A percentile compares a stretch with the other conserved stretches of the same genome.
These are phyloP conservation scores for Aurantiochytrium sp. DNA, from an alignment of 108 stramenopile genomes.

Conservation along the genomic window DNA sequence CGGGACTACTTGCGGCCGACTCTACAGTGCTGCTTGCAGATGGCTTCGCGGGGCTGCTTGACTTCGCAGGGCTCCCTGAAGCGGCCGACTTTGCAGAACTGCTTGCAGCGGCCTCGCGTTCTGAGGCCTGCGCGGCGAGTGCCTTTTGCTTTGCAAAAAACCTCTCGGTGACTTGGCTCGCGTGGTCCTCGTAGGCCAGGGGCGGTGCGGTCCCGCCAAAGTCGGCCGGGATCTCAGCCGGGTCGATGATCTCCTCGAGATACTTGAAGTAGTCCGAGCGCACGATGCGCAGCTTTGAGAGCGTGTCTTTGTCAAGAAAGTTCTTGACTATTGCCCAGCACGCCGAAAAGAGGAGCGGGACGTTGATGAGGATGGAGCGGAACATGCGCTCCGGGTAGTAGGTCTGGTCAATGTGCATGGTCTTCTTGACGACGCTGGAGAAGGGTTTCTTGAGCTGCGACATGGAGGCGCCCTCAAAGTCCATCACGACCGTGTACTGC, in stretches of 20 bases:
- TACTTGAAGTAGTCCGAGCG: conserved; percentile 11
- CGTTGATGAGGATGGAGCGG: conserved; percentile 1
- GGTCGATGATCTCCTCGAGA: neutral
- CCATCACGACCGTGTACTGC: conserved; percentile 4
- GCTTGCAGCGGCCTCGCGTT: too few species aligned
- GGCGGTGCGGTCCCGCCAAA: neutral
- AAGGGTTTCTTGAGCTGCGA: neutral
- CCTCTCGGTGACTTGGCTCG: neutral
- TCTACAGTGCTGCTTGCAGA: too few species aligned
- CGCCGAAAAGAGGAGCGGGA: neutral
- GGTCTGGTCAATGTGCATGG: conserved; percentile 22
- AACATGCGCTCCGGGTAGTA: conserved; percentile 17
- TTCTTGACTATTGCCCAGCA: neutral
- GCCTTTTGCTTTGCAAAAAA: neutral
- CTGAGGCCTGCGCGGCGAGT: too few species aligned
- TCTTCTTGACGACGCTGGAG: neutral
- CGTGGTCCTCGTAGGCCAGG: neutral
- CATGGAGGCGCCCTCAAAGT: neutral
- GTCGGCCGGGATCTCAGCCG: neutral
- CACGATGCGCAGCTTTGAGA: neutral
- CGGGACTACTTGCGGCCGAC: too few species aligned
- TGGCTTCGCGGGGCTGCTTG: too few species aligned
- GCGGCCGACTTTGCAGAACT: too few species aligned
- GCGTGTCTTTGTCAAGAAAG: conserved; percentile 23
- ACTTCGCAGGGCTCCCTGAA: too few species aligned